phyloP scores from a whole-genome alignment of 106 monocot species.

The Xerophyta viscosa region DNA sequence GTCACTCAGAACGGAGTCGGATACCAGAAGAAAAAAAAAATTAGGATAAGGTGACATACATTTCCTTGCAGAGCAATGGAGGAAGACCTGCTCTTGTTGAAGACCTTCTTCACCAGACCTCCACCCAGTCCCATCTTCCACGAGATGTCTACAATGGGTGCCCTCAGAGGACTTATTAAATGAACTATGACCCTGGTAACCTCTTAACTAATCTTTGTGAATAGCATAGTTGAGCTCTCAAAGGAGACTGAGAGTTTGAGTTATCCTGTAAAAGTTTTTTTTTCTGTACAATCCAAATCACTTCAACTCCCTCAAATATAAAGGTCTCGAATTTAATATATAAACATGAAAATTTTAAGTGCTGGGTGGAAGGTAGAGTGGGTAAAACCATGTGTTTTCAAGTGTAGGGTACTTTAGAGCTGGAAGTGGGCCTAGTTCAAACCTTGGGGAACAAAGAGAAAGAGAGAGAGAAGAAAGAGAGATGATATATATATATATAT shows the following conservation, averaged over 20 bases:
- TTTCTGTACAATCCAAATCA: too few relatives aligned
- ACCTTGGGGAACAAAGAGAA: not conserved
- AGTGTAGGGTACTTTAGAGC: conserved; percentile 27
- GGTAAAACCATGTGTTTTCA: conserved; percentile 14
- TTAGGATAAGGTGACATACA: conserved; percentile 6
- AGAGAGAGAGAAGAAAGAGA: not conserved
- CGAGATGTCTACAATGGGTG: not conserved
- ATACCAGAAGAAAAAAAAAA: not conserved
- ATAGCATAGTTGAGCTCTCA: too few relatives aligned
- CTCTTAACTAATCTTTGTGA: too few relatives aligned
- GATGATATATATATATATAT: too few relatives aligned
- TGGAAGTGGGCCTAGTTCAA: conserved; percentile 8
- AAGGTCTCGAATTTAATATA: too few relatives aligned
- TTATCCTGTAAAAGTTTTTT: too few relatives aligned
- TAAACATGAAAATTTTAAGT: too few relatives aligned
- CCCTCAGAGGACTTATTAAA: not conserved
- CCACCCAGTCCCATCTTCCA: conserved; percentile 47
- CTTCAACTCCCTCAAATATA: too few relatives aligned
- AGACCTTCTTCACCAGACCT: conserved; percentile 52
- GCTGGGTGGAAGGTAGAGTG: not conserved
- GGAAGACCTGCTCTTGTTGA: conserved; percentile 42
- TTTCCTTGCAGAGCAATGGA: not conserved
- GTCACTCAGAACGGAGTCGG: too few relatives aligned
- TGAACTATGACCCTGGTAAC: too few relatives aligned
- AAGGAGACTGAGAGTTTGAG: too few relatives aligned